Base-by-base conservation (phyloP, 2,329 filamentous ascomycete genomes). In the Aspergillus hortae region DNA sequence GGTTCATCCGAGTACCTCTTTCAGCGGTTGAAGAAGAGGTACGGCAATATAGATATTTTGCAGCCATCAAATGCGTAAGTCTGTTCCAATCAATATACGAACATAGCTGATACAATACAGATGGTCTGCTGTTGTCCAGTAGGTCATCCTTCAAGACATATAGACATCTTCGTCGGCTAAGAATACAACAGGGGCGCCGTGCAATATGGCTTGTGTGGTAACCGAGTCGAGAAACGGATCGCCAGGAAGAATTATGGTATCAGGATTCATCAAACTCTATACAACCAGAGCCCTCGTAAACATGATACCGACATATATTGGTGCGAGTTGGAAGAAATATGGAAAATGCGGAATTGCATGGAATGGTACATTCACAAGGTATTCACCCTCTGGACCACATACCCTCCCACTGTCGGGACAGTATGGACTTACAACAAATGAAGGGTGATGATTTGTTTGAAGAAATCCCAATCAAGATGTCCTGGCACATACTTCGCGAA, bases 1-100 rank as follows among this genome's bases (percentile, higher is more conserved):
- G 72, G 72, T 1, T 54, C 61, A 6, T 74, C 64, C 6, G 62
- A 65, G 12, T 74, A 73, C 47, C 67, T 75, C 7, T 67, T 62
- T 44, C 54, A 56, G 10, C 56, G 58, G 5, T 51, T 74, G 2
- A 47, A 64, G 21, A 52, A 48, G 4, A 52, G 56, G 4, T 56
- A 65, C 14, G 49, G 56, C 0, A 48, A 52, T 1, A 62, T 70
- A 2, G 54, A 62, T 40, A 60, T 74, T 6, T 64, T 74, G 23
- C 71, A 73, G 23, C 66, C 64, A 1, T 52, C 41, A 0, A 58
- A 66, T 41, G 55, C 64, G 62, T 65, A 51, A 57, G 62, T 60
- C 6, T 6, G 14, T 2, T 27, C 2, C 3, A n/a, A 5, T 35
- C 1, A 14, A 2, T 10, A 15, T n/a, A 4, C 1, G 5, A 23